Conservation (phyloP, 495 filamentous ascomycete species). For the Aspergillus hancockii region DNA sequence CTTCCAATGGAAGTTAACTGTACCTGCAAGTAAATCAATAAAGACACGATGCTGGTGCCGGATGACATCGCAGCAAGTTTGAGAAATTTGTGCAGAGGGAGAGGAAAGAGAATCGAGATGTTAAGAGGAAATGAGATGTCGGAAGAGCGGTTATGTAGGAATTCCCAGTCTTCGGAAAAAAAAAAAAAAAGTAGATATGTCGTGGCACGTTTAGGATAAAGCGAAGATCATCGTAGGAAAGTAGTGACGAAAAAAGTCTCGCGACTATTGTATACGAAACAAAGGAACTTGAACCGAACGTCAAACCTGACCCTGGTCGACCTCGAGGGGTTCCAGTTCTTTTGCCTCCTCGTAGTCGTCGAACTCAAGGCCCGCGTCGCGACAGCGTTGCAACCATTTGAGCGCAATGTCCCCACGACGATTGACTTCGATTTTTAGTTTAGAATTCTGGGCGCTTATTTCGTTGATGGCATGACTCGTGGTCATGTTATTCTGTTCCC, state of each 20-base stretch:
- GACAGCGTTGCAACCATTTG: constrained; percentile 84
- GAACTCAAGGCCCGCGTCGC: constrained; percentile 68
- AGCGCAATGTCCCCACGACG: constrained; percentile 43
- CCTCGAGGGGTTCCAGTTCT: constrained; percentile 40
- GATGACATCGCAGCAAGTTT: neutral
- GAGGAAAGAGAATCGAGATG: constrained; percentile 4
- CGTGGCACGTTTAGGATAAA: constrained; percentile 31
- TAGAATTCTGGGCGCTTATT: constrained; percentile 83
- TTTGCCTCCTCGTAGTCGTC: constrained; percentile 50
- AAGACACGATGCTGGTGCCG: neutral
- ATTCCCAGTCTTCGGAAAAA: constrained; percentile 13
- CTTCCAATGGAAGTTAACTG: neutral
- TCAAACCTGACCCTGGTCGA: constrained; percentile 37
- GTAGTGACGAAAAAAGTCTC: constrained; percentile 4
- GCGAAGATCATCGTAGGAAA: constrained; percentile 11
- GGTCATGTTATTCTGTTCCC: constrained; percentile 93
- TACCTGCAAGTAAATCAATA: constrained; percentile 3
- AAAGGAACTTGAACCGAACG: constrained; percentile 8
- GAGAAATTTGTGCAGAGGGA: constrained; percentile 10
- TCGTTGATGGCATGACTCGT: constrained; percentile 93
- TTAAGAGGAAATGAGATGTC: constrained; percentile 5
- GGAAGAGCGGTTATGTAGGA: constrained; percentile 1
- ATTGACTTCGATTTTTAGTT: constrained; percentile 80
- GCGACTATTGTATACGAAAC: neutral
- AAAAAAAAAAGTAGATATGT: constrained; percentile 22